Percentiles rank a stretch among this genome's conserved stretches.
Evolutionary conservation across 352 stramenopile genomes (phyloP).

Genomic region (Blastocystis sp.): DNA sequence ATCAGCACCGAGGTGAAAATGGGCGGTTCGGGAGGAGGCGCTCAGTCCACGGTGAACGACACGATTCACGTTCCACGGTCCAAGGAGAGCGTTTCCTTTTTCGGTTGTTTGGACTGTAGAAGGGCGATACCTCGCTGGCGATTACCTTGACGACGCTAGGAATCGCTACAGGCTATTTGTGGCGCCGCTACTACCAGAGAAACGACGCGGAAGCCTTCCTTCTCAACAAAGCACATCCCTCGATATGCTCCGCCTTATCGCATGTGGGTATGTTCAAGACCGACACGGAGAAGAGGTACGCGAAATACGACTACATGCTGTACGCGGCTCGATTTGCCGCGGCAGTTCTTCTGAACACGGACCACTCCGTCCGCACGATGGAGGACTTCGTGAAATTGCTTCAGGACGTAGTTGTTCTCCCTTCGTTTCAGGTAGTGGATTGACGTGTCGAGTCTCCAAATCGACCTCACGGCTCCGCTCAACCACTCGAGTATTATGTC

Average conservation of each 20-base stretch:
- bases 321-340: conserved; percentile 11
- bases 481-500: neutral
- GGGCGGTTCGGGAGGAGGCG: neutral
- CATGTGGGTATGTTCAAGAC: neutral
- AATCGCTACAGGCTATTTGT: neutral
- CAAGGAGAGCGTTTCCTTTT: no score
- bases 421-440: neutral
- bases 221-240: neutral
- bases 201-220: neutral
- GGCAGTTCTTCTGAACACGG: neutral
- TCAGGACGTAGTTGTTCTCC: neutral
- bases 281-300: neutral
- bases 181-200: neutral
- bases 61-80: no score
- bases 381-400: neutral
- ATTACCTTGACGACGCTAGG: neutral
- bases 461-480: neutral
- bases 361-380: neutral
- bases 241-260: neutral
- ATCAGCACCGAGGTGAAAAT: neutral
- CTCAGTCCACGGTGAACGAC: neutral
- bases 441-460: neutral
- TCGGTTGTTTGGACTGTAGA: neutral
- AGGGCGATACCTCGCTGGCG: neutral
- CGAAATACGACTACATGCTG: conserved; percentile 40